Base-by-base conservation (phyloP, 768 basidiomycete species). In the Auricularia auricula-judae region DNA sequence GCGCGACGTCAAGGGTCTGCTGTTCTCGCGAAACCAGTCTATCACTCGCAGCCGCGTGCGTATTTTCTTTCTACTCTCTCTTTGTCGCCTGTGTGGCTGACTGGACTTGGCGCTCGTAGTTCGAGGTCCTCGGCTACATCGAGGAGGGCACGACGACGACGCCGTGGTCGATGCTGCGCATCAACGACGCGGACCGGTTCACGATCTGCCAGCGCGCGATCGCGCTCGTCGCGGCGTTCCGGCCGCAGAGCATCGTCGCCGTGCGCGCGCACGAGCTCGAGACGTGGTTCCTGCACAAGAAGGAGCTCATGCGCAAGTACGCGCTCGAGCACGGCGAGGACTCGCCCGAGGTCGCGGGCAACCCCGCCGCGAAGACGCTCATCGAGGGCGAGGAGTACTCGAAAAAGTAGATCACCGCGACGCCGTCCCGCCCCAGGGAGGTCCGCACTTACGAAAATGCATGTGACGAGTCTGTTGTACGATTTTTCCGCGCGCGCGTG, bases 111-210 rank as follows among this genome's bases (percentile, higher is more conserved):
- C 62, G 11, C 68, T 74, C 72, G 70, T 65, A 66, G 68, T 69
- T 74, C 63, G 61, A 64, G 54, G 68, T 74, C 42, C 64, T 67
- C 11, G 71, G 71, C 23, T 72, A 59, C 29, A 29, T 59, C 33
- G 56, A 59, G 56, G 51, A 69, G 42, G 74, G 89, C 14, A 89
- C 87, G 1, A 91, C 90, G 18, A 92, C 90, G 29, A 86, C 87
- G 10, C 88, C 88, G n/a, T 90, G 74, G 72, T 74, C 72, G 8
- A 74, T 72, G 67, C 56, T 59, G 29, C 23, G 56, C 56, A 33
- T 59, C 56, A 59, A 59, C 56, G 56, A 59, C 34, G 56, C 56
- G 11, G 56, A 63, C 47, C 70, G 77, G 39, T 79, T 71, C 71
- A 71, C 71, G 62, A 44, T 77, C 29, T 73, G 74, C n/a, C 65